phyloP scores from a whole-genome alignment of 2,329 filamentous ascomycete genomes.

The Exophiala phaeomuriformis region DNA sequence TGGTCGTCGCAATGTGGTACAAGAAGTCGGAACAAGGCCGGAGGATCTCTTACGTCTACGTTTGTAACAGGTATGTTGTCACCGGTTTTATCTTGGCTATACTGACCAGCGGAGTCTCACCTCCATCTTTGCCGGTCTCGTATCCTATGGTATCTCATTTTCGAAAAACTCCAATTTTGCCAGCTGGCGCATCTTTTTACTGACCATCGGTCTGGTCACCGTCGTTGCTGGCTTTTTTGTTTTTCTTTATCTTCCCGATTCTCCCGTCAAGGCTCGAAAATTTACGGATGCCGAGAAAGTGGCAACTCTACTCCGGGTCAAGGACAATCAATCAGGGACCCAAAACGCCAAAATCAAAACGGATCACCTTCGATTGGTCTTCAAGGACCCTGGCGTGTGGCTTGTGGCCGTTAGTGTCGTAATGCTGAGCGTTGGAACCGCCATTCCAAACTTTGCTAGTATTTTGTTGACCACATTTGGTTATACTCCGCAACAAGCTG shows the following conservation, averaged over 20 bases:
- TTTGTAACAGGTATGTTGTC: not conserved
- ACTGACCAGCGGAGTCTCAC: no score
- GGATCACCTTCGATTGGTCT: conserved; percentile 41
- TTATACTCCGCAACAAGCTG: conserved; percentile 38
- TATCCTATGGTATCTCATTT: not conserved
- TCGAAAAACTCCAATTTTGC: not conserved
- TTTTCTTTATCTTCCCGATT: conserved; percentile 38
- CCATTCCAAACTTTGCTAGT: conserved; percentile 38
- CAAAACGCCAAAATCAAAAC: conserved; percentile 47
- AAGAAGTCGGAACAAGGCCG: conserved; percentile 34
- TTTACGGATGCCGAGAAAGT: conserved; percentile 47
- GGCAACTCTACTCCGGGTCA: conserved; percentile 40
- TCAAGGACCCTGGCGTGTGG: conserved; percentile 50
- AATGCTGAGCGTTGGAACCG: conserved; percentile 15
- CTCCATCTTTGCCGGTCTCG: no score
- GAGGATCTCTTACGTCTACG: no score
- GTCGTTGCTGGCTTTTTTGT: conserved; percentile 34
- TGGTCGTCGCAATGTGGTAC: conserved; percentile 51
- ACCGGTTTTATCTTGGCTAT: no score
- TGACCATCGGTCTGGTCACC: conserved; percentile 40
- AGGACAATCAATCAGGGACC: conserved; percentile 30
- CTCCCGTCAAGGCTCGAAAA: conserved; percentile 47
- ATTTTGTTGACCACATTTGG: conserved; percentile 41
- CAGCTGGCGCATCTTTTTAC: conserved; percentile 34
- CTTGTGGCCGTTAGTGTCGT: conserved; percentile 14